Evolutionary conservation across 2,329 filamentous ascomycete genomes (phyloP).

Genomic region (Penicillium frequentans): DNA sequence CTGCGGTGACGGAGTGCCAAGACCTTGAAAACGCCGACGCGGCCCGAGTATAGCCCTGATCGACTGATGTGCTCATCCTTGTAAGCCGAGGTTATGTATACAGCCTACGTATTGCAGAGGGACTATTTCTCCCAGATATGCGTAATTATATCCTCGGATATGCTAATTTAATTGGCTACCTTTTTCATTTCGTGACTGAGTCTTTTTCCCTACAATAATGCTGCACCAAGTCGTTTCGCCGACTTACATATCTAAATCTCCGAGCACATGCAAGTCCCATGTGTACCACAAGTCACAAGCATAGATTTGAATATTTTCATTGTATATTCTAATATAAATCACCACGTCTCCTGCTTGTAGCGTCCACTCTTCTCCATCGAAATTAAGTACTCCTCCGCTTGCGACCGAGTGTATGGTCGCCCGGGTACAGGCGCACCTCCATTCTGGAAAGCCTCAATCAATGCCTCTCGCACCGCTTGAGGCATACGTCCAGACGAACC

Average conservation of each 20-base stretch:
- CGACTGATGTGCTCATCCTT: constrained; percentile 21
- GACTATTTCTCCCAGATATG: not conserved
- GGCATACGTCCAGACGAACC: constrained; percentile 70
- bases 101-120: not conserved
- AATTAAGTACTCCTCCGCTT: constrained; percentile 57
- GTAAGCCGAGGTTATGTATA: constrained; percentile 32
- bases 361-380: constrained; percentile 61
- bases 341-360: constrained; percentile 73
- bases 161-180: not conserved
- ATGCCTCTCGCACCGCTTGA: constrained; percentile 64
- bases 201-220: not conserved
- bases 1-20: constrained; percentile 34
- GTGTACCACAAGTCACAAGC: not conserved
- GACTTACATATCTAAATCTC: not conserved
- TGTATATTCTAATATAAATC: not conserved
- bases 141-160: not conserved
- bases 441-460: constrained; percentile 60
- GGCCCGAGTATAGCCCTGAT: constrained; percentile 32
- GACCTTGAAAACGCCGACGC: constrained; percentile 30
- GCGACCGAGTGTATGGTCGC: constrained; percentile 38
- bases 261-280: not conserved
- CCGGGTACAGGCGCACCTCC: constrained; percentile 46
- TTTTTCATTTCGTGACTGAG: not conserved
- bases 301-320: not conserved
- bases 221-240: not conserved